Evolutionary conservation across 176 grass and related monocot species (phyloP).

Genomic region (Thinopyrum elongatum): DNA sequence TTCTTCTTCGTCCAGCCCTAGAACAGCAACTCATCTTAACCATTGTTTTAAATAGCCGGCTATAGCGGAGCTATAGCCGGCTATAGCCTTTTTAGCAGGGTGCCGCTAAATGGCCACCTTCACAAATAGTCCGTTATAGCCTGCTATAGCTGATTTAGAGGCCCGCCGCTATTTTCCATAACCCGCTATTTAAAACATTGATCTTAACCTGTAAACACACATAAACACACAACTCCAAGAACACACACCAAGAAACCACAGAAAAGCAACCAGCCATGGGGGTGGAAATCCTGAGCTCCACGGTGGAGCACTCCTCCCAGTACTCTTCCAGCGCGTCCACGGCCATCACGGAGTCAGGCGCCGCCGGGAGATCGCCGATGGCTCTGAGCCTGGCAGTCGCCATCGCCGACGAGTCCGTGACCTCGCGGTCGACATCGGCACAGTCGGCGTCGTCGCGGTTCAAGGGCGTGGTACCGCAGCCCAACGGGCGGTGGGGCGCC

Average conservation of each 20-base stretch:
- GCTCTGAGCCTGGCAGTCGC: background rate
- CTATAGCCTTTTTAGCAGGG: too few species aligned
- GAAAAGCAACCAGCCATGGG: conserved; percentile 29
- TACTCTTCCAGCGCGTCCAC: conserved; percentile 37
- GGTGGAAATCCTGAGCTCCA: conserved; percentile 30
- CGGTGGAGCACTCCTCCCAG: background rate
- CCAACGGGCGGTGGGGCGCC: conserved; percentile 93
- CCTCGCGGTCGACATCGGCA: background rate
- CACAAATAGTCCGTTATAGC: too few species aligned
- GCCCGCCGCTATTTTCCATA: too few species aligned
- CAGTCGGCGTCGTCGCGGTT: conserved; percentile 54
- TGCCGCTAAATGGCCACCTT: too few species aligned
- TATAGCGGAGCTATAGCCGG: too few species aligned
- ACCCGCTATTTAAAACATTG: too few species aligned
- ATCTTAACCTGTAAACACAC: background rate
- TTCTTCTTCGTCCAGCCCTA: too few species aligned
- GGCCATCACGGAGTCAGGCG: conserved; percentile 39
- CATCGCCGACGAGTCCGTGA: conserved; percentile 14
- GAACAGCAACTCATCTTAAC: too few species aligned
- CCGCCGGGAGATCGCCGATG: background rate
- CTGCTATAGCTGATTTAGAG: too few species aligned
- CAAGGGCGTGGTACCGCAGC: conserved; percentile 97
- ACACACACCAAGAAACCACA: conserved; percentile 14
- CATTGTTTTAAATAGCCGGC: too few species aligned
- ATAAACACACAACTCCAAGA: background rate